phyloP scores from a whole-genome alignment of 2,329 filamentous ascomycete species.

The Colletotrichum caudatum region DNA sequence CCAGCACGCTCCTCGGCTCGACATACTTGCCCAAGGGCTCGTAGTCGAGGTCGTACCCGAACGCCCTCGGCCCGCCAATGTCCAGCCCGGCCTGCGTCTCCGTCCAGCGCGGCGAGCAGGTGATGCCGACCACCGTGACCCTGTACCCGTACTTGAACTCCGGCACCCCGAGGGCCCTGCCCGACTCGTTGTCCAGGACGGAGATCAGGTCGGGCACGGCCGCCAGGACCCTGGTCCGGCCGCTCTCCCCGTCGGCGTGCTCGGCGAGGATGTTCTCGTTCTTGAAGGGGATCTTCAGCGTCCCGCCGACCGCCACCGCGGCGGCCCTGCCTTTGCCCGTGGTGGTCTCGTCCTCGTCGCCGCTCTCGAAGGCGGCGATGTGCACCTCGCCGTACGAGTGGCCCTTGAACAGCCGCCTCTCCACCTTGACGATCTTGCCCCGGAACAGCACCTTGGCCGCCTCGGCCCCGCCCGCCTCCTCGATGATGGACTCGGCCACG shows the following conservation, averaged over 20 bases:
- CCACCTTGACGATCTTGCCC: conserved; percentile 70
- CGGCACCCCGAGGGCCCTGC: conserved; percentile 67
- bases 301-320: conserved; percentile 41
- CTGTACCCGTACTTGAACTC: conserved; percentile 67
- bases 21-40: conserved; percentile 63
- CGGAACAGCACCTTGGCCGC: conserved; percentile 70
- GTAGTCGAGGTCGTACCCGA: conserved; percentile 59
- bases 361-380: conserved; percentile 45
- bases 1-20: conserved; percentile 65
- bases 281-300: conserved; percentile 47
- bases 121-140: conserved; percentile 65
- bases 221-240: conserved; percentile 54
- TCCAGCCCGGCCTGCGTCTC: conserved; percentile 60
- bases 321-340: conserved; percentile 1
- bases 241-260: conserved; percentile 55
- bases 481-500: conserved; percentile 69
- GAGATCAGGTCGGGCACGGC: conserved; percentile 69
- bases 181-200: conserved; percentile 67
- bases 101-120: conserved; percentile 66
- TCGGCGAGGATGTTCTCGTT: conserved; percentile 64
- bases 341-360: conserved; percentile 42
- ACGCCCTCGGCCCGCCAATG: conserved; percentile 57
- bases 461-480: conserved; percentile 66
- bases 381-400: conserved; percentile 60
- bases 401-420: conserved; percentile 61